These are phyloP conservation scores for Dimocarpus longan DNA, from an alignment of 345 rosid species.

Conservation along the genomic window DNA sequence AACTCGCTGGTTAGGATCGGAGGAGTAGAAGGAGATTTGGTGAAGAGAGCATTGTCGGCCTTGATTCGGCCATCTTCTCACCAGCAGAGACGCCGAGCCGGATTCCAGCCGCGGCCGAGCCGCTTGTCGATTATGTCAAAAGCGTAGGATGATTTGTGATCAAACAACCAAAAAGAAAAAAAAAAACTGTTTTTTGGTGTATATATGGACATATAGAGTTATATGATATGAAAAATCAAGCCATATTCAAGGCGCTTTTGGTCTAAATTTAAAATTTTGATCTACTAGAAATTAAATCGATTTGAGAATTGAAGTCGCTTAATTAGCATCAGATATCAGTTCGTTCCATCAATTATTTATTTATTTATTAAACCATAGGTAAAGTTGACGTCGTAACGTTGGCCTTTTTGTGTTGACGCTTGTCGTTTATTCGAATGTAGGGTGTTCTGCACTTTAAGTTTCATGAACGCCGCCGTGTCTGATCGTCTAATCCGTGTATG, in stretches of 20 bases:
- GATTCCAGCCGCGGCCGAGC: conserved; percentile 72
- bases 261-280: background rate
- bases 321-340: background rate
- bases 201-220: background rate
- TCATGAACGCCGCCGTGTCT: background rate
- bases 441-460: background rate
- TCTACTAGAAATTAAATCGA: background rate
- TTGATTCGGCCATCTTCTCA: conserved; percentile 60
- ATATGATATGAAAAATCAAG: conserved; percentile 7
- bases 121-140: conserved; percentile 54
- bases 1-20: conserved; percentile 74
- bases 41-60: conserved; percentile 53
- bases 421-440: conserved; percentile 2
- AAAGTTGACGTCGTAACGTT: background rate
- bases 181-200: background rate
- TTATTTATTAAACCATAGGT: too few relatives aligned
- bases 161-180: background rate
- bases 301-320: too few relatives aligned
- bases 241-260: conserved; percentile 6
- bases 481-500: background rate
- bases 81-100: conserved; percentile 51
- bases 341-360: background rate
- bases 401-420: background rate
- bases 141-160: conserved; percentile 36
- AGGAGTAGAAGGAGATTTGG: conserved; percentile 69